Evolutionary conservation across 1,284 basidiomycete species (phyloP), one percentile per base, ranked within the genome.

Genomic region (Ceratobasidium sp.): DNA sequence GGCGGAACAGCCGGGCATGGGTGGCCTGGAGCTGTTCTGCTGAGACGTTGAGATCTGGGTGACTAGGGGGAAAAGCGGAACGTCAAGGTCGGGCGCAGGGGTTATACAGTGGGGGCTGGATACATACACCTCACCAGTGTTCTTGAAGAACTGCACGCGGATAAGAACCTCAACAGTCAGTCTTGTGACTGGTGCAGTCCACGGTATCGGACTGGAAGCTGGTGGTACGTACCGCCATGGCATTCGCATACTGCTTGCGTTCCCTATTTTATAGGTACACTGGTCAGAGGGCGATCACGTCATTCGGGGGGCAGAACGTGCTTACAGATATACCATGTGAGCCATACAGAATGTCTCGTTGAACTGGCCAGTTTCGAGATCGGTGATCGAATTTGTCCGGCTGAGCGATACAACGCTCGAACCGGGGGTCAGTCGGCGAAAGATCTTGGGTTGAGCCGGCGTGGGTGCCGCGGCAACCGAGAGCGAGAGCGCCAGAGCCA

Each of bases 271-370:
- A 64, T 43, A 64, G 11, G 39, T 54, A 19, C 1, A 19, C 51
- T 8, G 8, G 24, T 48, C 53, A 58, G 51, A 56, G 22, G 13
- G 16, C 14, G 27, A 69, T 69, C 29, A 34, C 66, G 66, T 51
- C 51, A 69, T 69, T 24, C 14, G 53, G 9, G 24, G 11, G n/a
- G 29, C 11, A 6, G 22, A 39, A 8, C 39, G 51, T 56, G 66
- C 66, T 69, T 58, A 69, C 66, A 69, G 39, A 29, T 69, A 69
- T n/a, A 39, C 39, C 66, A 69, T 69, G 54, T 69, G 66, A 69
- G 66, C 66, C 66, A 69, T 69, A 46, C 53, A 69, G 53, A 69
- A 58, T 24, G 66, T 69, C 66, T 69, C 66, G 39, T 58, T 69
- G 29, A 69, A 69, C 66, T 69, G 66, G 34, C 66, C 66, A 29